Evolutionary conservation across 305 asterid genomes (phyloP).

Genomic region (Fraxinus dipetala): DNA sequence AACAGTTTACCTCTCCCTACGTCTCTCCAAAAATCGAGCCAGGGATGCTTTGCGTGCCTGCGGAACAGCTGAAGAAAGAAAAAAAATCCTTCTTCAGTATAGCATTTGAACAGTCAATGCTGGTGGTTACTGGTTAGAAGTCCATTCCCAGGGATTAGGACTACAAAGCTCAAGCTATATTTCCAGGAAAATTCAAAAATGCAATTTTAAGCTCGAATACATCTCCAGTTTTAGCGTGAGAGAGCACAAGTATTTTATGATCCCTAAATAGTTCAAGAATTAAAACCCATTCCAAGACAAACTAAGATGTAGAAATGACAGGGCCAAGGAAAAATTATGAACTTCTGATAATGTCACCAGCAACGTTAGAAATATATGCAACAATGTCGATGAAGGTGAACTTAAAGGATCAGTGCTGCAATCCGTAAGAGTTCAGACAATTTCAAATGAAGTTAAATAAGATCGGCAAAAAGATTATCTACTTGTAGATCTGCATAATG

Average conservation of each 20-base stretch:
- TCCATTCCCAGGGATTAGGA: background rate
- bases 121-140: too few relatives aligned
- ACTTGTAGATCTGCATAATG: background rate
- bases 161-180: conserved; percentile 2
- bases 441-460: background rate
- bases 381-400: background rate
- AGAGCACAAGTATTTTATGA: background rate
- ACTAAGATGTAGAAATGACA: background rate
- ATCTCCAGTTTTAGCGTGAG: background rate
- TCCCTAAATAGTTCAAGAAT: background rate
- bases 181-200: background rate
- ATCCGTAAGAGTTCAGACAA: background rate
- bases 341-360: background rate
- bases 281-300: background rate
- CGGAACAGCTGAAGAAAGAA: conserved; percentile 61
- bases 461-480: background rate
- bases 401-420: background rate
- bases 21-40: conserved; percentile 77
- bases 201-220: background rate
- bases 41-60: conserved; percentile 82
- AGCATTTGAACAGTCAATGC: too few relatives aligned
- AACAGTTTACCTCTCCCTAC: conserved; percentile 65
- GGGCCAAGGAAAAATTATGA: background rate
- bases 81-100: background rate
- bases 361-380: background rate